These are phyloP conservation scores for Chloris gayana DNA, from an alignment of 176 grass and related monocot genomes.

Conservation along the genomic window DNA sequence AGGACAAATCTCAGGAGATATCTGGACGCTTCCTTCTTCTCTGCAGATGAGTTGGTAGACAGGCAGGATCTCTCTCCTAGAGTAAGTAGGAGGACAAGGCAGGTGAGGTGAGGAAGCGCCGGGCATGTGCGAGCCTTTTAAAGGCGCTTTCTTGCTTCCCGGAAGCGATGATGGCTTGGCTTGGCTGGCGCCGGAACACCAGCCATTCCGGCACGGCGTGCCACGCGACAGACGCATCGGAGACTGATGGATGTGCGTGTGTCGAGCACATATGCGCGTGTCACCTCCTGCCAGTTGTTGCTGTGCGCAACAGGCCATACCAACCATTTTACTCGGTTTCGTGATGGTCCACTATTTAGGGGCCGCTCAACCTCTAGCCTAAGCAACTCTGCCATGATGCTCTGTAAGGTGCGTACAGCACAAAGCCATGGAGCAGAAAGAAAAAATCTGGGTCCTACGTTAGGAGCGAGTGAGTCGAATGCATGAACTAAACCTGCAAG, in stretches of 20 bases:
- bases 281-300: neutral
- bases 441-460: no score
- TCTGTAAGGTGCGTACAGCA: no score
- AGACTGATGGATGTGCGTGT: no score
- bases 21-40: constrained; percentile 22
- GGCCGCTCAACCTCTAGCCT: no score
- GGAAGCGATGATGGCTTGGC: neutral
- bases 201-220: neutral
- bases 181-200: neutral
- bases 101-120: neutral
- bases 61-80: no score
- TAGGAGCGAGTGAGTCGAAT: no score
- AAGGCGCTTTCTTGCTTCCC: constrained; percentile 1
- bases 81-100: neutral
- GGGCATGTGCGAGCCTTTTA: constrained; percentile 35
- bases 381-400: no score
- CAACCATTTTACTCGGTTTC: neutral
- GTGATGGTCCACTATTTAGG: no score
- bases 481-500: no score
- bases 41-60: neutral
- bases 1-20: neutral
- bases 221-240: neutral
- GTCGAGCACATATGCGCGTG: neutral
- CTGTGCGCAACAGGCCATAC: neutral
- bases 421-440: no score